Base-by-base conservation (phyloP, 2,329 filamentous ascomycete species). In the Tolypocladium album region DNA sequence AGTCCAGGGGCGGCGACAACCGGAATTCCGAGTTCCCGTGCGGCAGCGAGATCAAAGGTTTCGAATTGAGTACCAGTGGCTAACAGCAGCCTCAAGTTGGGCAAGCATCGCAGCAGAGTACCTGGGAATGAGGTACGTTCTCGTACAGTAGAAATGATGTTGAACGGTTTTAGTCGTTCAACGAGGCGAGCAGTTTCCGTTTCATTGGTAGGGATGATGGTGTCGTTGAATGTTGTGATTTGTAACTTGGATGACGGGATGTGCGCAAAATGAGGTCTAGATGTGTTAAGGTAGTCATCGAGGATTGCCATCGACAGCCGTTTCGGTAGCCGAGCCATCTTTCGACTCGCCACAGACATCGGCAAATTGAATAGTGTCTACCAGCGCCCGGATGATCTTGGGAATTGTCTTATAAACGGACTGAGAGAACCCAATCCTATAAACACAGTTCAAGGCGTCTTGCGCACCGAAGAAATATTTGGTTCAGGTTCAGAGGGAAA, bases 61-160 rank as follows among this genome's bases (percentile, higher is more conserved):
- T 80, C 77, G 62, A 88, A 88, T 43, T 83, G 79, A 0, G 73
- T 78, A 3, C 83, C 84, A 0, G 85, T 87, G 1, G 83, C 86
- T 15, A 88, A 75, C 11, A 89, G 75, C 0, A 88, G 71, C 66
- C 82, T 84, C 2, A 89, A 74, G 56, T 88, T 87, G 0, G 86
- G 86, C 0, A 89, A 76, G 20, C 77, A 68, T 4, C 74, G 68
- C 5, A 88, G 75, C 0, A 88, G 72, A 0, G 75, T 72, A 1
- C 71, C 74, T 0, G 40, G 40, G 40, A 43, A 43, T 43, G 40
- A 43, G 7, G 40, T 43, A 9, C 40, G 40, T 43, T 43, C 40
- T n/a, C 40, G 40, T n/a, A 43, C 7, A 3, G 40, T 43, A 20
- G 40, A 43, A n/a, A 43, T 43, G 17, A 43, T 20, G 12, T 43